These are phyloP conservation scores for Nyctanthes arbortristis DNA, from an alignment of 257 asterid species.

Conservation along the genomic window DNA sequence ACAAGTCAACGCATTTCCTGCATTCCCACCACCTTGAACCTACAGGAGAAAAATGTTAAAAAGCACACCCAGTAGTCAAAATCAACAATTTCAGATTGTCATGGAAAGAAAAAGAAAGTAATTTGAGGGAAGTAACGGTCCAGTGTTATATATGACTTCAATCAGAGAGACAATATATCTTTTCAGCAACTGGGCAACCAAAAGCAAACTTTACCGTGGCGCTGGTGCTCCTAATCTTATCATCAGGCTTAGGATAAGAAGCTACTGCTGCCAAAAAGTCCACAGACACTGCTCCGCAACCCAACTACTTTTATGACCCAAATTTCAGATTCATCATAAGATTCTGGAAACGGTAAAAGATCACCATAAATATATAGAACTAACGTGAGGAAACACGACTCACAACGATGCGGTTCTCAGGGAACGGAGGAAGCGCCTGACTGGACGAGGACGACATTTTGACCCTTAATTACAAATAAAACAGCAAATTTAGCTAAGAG, in stretches of 20 bases:
- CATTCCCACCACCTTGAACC: constrained; percentile 96
- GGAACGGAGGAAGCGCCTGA: constrained; percentile 53
- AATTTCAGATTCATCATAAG: constrained; percentile 22
- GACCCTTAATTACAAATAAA: constrained; percentile 31
- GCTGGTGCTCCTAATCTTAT: constrained; percentile 82
- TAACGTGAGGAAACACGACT: constrained; percentile 4
- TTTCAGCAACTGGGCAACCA: too few relatives aligned
- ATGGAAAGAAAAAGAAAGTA: too few relatives aligned
- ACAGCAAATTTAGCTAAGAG: not conserved
- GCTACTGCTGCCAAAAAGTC: constrained; percentile 86
- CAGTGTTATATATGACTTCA: too few relatives aligned
- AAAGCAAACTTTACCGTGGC: constrained; percentile 49
- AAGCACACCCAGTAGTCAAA: constrained; percentile 13
- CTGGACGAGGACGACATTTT: constrained; percentile 43
- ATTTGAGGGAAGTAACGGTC: too few relatives aligned
- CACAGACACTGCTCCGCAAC: constrained; percentile 61
- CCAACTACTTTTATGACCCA: constrained; percentile 54
- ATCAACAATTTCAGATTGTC: not conserved
- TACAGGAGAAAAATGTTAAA: too few relatives aligned
- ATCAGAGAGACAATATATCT: too few relatives aligned
- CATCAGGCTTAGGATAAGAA: constrained; percentile 92
- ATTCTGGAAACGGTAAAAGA: not conserved
- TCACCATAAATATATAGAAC: not conserved
- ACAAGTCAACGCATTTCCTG: constrained; percentile 91
- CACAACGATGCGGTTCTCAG: constrained; percentile 67